Evolutionary conservation across 768 basidiomycete species (phyloP).

Genomic region (Cyclocybe aegerita): DNA sequence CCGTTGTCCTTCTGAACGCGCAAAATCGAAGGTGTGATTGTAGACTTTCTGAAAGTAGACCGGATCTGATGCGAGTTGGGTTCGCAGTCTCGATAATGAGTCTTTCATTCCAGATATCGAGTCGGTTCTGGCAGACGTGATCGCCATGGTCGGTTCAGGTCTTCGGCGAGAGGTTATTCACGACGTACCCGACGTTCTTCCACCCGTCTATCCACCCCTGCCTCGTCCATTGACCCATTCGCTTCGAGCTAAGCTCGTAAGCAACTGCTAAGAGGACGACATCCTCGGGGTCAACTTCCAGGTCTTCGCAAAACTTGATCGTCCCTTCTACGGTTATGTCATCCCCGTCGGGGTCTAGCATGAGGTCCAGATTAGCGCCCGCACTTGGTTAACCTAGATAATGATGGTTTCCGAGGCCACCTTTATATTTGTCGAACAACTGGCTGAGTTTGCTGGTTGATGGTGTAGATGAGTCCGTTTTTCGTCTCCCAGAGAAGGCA

Average conservation of each 20-base stretch:
- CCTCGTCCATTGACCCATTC: constrained; percentile 69
- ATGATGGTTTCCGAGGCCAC: constrained; percentile 28
- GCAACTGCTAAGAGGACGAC: constrained; percentile 82
- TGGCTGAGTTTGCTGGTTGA: constrained; percentile 54
- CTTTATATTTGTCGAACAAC: constrained; percentile 72
- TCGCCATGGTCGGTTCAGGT: background rate
- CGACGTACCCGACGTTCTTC: constrained; percentile 65
- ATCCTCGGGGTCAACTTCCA: constrained; percentile 73
- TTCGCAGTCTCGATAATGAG: constrained; percentile 52
- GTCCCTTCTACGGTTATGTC: constrained; percentile 81
- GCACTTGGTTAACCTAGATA: background rate
- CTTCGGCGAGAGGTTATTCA: background rate
- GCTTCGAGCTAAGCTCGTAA: constrained; percentile 75
- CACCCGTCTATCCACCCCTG: constrained; percentile 81
- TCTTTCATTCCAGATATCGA: constrained; percentile 59
- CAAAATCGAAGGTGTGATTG: constrained; percentile 79
- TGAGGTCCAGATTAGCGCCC: constrained; percentile 4
- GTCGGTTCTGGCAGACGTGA: constrained; percentile 52
- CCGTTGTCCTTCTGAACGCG: constrained; percentile 71
- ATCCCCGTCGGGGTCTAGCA: constrained; percentile 53
- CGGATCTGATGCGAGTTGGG: constrained; percentile 61
- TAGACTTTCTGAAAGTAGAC: constrained; percentile 79
- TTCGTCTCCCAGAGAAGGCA: constrained; percentile 25
- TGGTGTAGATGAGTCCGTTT: constrained; percentile 28
- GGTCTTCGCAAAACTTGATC: constrained; percentile 70